Percentiles rank a stretch among this genome's conserved stretches.
Conservation (phyloP, 1,284 basidiomycete species). For the Rhodotorula sp. region DNA sequence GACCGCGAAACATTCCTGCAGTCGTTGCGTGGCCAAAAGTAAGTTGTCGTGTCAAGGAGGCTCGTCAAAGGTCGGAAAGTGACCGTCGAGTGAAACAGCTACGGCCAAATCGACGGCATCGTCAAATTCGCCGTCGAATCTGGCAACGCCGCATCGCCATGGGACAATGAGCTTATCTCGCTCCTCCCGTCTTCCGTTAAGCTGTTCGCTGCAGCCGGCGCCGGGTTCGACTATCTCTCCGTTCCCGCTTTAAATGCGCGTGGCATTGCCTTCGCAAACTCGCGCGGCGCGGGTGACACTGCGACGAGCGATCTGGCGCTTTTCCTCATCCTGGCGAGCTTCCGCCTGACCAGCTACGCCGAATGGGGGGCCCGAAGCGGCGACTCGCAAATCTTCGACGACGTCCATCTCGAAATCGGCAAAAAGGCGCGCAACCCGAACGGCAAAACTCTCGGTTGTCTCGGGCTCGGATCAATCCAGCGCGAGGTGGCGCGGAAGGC, state of each 20-base stretch:
- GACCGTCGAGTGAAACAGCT: not conserved
- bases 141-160: conserved; percentile 2
- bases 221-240: conserved; percentile 14
- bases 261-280: conserved; percentile 12
- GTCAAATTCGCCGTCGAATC: conserved; percentile 13
- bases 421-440: conserved; percentile 1
- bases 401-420: conserved; percentile 9
- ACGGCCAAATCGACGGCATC: conserved; percentile 4
- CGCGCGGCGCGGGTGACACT: conserved; percentile 14
- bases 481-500: conserved; percentile 9
- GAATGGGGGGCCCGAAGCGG: conserved; percentile 9
- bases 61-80: too few species aligned
- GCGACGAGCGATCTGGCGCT: conserved; percentile 6
- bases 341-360: conserved; percentile 10
- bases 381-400: conserved; percentile 1
- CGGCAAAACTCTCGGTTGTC: conserved; percentile 2
- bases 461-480: conserved; percentile 16
- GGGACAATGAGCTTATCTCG: conserved; percentile 13
- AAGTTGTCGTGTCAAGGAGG: not conserved
- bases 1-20: not conserved
- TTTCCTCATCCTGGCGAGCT: conserved; percentile 10
- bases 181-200: conserved; percentile 9
- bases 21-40: not conserved
- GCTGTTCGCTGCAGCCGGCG: conserved; percentile 7
- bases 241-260: conserved; percentile 6